Evolutionary conservation across 1,139 yeast species (phyloP).

Genomic region (Geotrichum reessii): DNA sequence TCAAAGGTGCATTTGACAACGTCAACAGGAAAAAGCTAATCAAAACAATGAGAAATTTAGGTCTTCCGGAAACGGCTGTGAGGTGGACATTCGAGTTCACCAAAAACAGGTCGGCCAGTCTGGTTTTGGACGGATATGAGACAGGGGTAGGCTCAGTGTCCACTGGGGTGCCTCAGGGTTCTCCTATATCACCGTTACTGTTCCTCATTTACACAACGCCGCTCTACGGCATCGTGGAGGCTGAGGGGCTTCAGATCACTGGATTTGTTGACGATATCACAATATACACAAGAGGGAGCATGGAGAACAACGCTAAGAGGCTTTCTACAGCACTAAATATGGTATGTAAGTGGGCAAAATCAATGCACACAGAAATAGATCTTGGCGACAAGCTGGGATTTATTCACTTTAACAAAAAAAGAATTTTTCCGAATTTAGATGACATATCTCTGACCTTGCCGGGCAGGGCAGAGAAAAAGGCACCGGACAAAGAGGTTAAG

Average conservation of each 20-base stretch:
- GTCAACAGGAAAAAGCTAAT: constrained; percentile 18
- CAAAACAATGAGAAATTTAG: background rate
- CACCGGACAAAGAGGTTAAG: background rate
- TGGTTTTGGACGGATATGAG: background rate
- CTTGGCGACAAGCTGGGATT: too few species aligned
- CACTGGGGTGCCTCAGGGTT: constrained; percentile 23
- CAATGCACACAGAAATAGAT: too few species aligned
- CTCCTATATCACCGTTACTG: constrained; percentile 23
- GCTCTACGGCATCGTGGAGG: too few species aligned
- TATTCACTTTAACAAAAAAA: background rate
- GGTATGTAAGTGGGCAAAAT: too few species aligned
- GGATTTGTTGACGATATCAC: too few species aligned
- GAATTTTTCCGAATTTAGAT: background rate
- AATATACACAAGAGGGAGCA: too few species aligned
- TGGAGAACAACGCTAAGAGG: too few species aligned
- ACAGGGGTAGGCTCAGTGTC: background rate
- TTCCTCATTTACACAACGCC: constrained; percentile 20
- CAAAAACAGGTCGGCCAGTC: background rate
- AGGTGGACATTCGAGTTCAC: background rate
- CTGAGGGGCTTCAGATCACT: too few species aligned
- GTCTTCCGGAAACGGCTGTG: background rate
- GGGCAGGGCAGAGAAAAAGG: background rate
- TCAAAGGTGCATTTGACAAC: constrained; percentile 23
- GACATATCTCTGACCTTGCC: background rate
- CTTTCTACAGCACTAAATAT: too few species aligned